These are phyloP conservation scores for Nakazawaea ernobii DNA, from an alignment of 805 yeast genomes.

Conservation along the genomic window DNA sequence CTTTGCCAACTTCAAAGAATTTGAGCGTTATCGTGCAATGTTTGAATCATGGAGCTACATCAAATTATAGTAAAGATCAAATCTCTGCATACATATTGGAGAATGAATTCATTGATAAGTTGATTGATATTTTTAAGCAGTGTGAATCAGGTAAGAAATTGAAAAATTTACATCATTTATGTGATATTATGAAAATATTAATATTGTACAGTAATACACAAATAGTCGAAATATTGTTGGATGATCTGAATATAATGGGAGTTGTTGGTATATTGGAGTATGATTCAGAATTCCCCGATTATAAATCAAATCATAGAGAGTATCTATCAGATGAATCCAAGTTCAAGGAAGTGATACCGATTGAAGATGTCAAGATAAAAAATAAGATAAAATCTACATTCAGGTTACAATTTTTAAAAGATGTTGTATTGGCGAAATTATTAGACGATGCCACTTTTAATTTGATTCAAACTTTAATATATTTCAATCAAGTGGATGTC, in stretches of 20 bases:
- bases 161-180: constrained; percentile 55
- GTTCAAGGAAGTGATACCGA: constrained; percentile 69
- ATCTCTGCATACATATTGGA: constrained; percentile 52
- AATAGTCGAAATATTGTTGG: constrained; percentile 51
- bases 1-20: constrained; percentile 44
- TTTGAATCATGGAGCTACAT: constrained; percentile 54
- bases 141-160: constrained; percentile 52
- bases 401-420: constrained; percentile 74
- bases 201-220: constrained; percentile 66
- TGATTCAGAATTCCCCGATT: constrained; percentile 79
- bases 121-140: constrained; percentile 46
- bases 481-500: constrained; percentile 62
- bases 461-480: constrained; percentile 61
- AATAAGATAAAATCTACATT: constrained; percentile 67
- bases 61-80: constrained; percentile 57
- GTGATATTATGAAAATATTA: constrained; percentile 67
- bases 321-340: constrained; percentile 50
- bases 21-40: constrained; percentile 49
- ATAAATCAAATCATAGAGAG: constrained; percentile 75
- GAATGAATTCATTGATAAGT: constrained; percentile 43
- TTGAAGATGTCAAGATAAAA: constrained; percentile 42
- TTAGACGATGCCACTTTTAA: constrained; percentile 77
- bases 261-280: constrained; percentile 81
- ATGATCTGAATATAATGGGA: constrained; percentile 47
- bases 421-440: constrained; percentile 76